Percentiles rank a stretch among this genome's conserved stretches.
Conservation (phyloP, 345 rosid species). For the Corymbia maculata region DNA sequence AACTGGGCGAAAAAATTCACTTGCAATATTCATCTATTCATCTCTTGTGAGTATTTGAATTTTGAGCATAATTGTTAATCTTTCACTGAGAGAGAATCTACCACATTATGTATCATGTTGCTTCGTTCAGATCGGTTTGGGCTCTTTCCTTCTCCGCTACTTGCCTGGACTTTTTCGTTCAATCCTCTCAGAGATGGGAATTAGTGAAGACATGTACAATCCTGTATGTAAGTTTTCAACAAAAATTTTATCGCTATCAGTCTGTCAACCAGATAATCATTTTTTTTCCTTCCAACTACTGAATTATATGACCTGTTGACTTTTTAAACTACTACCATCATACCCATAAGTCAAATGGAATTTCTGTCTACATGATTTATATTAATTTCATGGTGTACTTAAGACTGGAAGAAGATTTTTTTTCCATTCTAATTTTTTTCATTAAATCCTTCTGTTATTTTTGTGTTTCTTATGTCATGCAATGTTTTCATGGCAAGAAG, state of each 20-base stretch:
- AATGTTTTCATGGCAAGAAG: neutral
- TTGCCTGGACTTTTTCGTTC: conserved; percentile 52
- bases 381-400: neutral
- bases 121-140: conserved; percentile 67
- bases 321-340: neutral
- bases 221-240: conserved; percentile 87
- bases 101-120: neutral
- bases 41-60: conserved; percentile 43
- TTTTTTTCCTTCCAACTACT: neutral
- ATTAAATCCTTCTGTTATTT: neutral
- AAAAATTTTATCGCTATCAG: neutral
- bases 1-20: conserved; percentile 73
- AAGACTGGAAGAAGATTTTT: neutral
- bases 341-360: neutral
- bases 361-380: neutral
- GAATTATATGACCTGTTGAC: neutral
- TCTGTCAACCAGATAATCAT: neutral
- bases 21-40: conserved; percentile 76
- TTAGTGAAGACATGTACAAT: conserved; percentile 89
- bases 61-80: neutral
- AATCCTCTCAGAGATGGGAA: conserved; percentile 69
- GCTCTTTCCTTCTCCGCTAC: conserved; percentile 74
- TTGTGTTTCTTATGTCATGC: neutral
- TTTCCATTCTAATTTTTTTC: neutral
- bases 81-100: neutral